Percentiles rank a stretch among this genome's conserved stretches.
Conservation (phyloP, 75 land plant genomes). For the Selaginella tamariscina region DNA sequence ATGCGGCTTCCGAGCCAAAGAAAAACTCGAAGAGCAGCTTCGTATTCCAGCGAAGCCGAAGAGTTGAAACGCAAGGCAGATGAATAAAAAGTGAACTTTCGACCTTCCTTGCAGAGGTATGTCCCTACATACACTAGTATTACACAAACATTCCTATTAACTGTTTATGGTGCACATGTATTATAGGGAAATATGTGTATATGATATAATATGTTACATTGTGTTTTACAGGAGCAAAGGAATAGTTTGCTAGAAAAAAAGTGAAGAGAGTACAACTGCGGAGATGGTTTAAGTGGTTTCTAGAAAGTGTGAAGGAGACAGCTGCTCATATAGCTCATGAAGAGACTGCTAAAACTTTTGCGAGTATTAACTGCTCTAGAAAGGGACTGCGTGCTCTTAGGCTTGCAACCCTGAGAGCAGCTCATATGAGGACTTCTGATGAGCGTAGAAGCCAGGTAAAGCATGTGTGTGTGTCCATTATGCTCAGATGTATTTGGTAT, state of each 20-base stretch:
- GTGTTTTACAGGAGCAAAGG: constrained; percentile 9
- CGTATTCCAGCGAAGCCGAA: not conserved
- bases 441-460: not conserved
- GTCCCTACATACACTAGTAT: too few species aligned
- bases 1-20: constrained; percentile 1
- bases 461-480: constrained; percentile 8
- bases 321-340: not conserved
- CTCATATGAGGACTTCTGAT: not conserved
- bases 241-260: constrained; percentile 1
- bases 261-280: not conserved
- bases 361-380: constrained; percentile 10
- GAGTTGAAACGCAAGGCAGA: constrained; percentile 7
- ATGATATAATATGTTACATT: too few species aligned
- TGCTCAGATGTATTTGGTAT: not conserved
- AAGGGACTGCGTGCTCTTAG: constrained; percentile 4
- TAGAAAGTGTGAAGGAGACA: not conserved
- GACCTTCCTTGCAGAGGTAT: not conserved
- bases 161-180: not conserved
- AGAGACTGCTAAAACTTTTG: constrained; percentile 6
- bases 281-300: constrained; percentile 12
- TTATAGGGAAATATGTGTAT: not conserved
- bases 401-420: constrained; percentile 11
- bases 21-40: constrained; percentile 7
- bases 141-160: too few species aligned
- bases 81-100: not conserved